These are phyloP conservation scores for Papiliotrema nemorosa DNA, from an alignment of 1,284 basidiomycete genomes.

Conservation along the genomic window DNA sequence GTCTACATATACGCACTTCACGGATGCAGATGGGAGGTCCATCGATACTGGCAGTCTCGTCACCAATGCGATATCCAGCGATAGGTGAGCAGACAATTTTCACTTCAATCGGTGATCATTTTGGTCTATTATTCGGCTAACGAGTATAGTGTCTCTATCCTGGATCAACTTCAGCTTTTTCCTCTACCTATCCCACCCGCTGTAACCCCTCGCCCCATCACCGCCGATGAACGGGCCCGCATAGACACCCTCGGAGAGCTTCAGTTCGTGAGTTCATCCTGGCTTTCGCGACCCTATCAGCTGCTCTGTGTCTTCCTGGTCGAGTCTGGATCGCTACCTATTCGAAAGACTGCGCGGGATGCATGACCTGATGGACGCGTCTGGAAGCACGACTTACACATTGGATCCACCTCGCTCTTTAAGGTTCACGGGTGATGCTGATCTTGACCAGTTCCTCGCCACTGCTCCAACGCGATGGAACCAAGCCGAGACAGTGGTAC, in stretches of 20 bases:
- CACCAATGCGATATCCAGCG: no score
- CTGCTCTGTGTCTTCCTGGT: no score
- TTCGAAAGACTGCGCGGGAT: not conserved
- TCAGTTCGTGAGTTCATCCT: constrained; percentile 40
- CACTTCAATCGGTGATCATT: no score
- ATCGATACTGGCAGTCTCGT: no score
- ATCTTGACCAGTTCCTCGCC: constrained; percentile 61
- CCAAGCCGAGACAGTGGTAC: constrained; percentile 53
- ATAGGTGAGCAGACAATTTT: no score
- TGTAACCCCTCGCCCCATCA: constrained; percentile 28
- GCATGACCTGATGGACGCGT: not conserved
- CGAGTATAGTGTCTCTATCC: constrained; percentile 2
- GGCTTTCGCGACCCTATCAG: no score
- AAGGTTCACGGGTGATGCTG: not conserved
- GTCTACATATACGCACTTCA: no score
- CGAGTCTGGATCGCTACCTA: no score
- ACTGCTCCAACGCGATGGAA: constrained; percentile 58
- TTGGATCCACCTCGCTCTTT: not conserved
- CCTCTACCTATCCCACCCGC: constrained; percentile 24
- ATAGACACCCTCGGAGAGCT: constrained; percentile 41
- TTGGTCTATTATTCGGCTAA: no score
- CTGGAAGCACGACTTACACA: not conserved
- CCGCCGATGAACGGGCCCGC: constrained; percentile 26
- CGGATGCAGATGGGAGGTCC: no score
- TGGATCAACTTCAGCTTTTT: constrained; percentile 12